Evolutionary conservation across 2,329 filamentous ascomycete genomes (phyloP).

Genomic region (Dothideomycetes sp.): DNA sequence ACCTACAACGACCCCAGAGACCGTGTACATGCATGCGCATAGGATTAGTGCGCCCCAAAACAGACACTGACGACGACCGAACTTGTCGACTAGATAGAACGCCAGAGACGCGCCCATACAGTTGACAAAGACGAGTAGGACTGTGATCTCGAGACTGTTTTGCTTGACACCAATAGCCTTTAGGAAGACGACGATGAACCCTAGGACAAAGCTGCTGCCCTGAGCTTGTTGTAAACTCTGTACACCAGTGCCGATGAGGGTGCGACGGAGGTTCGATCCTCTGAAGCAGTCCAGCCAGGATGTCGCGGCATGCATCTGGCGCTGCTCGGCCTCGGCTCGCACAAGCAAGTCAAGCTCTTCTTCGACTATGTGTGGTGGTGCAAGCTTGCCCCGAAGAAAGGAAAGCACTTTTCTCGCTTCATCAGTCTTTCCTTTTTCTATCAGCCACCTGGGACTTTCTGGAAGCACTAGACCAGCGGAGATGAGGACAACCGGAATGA

Average conservation of each 20-base stretch:
- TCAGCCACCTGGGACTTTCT: background rate
- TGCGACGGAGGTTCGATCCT: background rate
- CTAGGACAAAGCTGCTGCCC: background rate
- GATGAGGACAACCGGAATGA: background rate
- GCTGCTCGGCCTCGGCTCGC: no score
- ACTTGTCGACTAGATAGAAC: background rate
- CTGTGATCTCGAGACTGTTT: background rate
- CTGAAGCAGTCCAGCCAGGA: background rate
- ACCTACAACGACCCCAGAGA: background rate
- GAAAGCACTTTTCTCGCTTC: background rate
- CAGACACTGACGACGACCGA: background rate
- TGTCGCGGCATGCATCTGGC: background rate
- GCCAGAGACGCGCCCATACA: background rate
- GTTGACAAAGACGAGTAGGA: background rate
- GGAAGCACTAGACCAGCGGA: background rate
- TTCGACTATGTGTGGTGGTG: background rate
- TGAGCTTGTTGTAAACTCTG: background rate
- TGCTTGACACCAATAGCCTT: background rate
- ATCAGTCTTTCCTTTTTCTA: background rate
- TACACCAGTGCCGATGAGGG: background rate
- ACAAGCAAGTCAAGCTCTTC: background rate
- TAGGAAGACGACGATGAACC: background rate
- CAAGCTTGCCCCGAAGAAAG: background rate
- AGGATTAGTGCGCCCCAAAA: background rate
- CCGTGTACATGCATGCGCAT: background rate